Base-by-base conservation (phyloP, 2,329 filamentous ascomycete species). In the Cadophora luteo-olivacea region DNA sequence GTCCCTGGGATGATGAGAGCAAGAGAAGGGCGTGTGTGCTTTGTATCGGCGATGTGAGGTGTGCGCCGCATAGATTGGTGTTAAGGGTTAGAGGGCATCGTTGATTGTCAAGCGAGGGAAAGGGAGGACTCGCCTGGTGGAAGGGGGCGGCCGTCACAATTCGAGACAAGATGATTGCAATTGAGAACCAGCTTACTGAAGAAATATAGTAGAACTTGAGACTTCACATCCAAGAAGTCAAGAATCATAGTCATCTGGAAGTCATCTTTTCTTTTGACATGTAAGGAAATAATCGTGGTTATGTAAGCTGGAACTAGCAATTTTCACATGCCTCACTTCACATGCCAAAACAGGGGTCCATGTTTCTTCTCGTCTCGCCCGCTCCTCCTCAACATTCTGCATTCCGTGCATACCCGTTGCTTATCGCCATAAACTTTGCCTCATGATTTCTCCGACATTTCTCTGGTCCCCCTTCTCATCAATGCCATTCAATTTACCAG, bases 401-500 rank as follows among this genome's bases (percentile, higher is more conserved):
- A 61, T 61, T 61, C 58, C 32, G 58, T 36, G 22, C 58, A 61
- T n/a, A n/a, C 51, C 51, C 24, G 22, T 25, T 45, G 49, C 62
- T 64, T 64, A 64, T 64, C 62, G 62, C 32, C 51, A 55, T 38
- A 48, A 57, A n/a, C 14, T 54, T 38, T 64, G 19, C 38, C 32
- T 25, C 11, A 41, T 25, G 33, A 25, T 38, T 22, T 6, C 32
- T 41, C n/a, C 3, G 19, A 25, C 33, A 38, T 2, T 29, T 24
- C 32, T 24, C 29, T 14, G 16, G 33, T 11, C n/a, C 6, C 12
- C 41, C 11, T 19, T 41, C 33, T 41, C 55, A 36, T 19, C 55
- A 60, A 60, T 41, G 36, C 14, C 32, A 60, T 33, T 19, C n/a
- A 14, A 5, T 58, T 19, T 58, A 7, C 8, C 25, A 32, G 32